Percentiles rank a stretch among this genome's conserved stretches.
Evolutionary conservation across 768 basidiomycete genomes (phyloP).

Genomic region (Suillus tomentosus): DNA sequence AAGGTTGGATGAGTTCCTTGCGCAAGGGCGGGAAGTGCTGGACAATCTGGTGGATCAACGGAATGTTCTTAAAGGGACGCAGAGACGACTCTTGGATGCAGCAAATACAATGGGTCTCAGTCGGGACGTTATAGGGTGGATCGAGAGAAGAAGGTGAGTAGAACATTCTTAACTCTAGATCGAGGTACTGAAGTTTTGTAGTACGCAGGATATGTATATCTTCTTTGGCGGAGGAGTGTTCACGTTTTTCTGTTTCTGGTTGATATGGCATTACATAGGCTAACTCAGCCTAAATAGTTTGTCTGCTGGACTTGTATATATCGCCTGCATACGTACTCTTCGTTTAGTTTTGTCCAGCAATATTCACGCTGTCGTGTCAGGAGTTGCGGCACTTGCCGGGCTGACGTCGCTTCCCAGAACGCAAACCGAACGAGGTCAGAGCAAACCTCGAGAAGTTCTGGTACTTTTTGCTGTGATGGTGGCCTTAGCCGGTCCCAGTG

Average conservation of each 20-base stretch:
- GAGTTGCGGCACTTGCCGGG: conserved; percentile 2
- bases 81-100: conserved; percentile 79
- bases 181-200: conserved; percentile 33
- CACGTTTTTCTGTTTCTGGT: conserved; percentile 91
- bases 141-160: conserved; percentile 84
- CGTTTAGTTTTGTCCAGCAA: neutral
- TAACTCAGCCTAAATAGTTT: conserved; percentile 22
- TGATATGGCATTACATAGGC: conserved; percentile 91
- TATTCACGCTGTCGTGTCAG: neutral
- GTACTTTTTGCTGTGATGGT: conserved; percentile 22
- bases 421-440: neutral
- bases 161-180: conserved; percentile 1
- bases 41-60: conserved; percentile 93
- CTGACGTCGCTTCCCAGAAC: neutral
- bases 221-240: conserved; percentile 82
- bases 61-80: conserved; percentile 94
- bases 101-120: conserved; percentile 95
- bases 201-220: conserved; percentile 95
- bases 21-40: conserved; percentile 89
- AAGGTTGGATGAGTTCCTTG: conserved; percentile 85
- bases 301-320: neutral
- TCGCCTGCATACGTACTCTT: conserved; percentile 5
- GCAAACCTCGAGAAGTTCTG: neutral
- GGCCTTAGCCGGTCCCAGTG: conserved; percentile 18
- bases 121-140: conserved; percentile 95